A percentile compares a stretch with the other conserved stretches of the same genome.
Conservation (phyloP, 2,329 filamentous ascomycete species). For the Colletotrichum orchidophilum region DNA sequence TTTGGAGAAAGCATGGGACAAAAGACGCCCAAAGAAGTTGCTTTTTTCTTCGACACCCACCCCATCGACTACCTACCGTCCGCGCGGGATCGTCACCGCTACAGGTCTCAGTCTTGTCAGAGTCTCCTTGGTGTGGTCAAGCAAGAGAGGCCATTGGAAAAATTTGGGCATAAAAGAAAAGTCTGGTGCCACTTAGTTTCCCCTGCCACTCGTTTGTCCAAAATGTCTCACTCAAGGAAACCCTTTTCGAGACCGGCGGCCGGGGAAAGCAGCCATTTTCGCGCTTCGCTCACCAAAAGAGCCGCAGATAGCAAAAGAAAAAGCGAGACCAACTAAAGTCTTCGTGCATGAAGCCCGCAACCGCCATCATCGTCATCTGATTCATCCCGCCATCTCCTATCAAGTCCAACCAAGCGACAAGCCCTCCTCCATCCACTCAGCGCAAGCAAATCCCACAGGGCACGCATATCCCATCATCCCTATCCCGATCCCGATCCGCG, state of each 20-base stretch:
- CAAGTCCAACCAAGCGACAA: background rate
- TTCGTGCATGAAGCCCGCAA: background rate
- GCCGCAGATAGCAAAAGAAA: background rate
- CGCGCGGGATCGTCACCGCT: slow-evolving; percentile 25
- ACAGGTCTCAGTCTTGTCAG: background rate
- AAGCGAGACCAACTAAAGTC: no score
- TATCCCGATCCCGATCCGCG: no score
- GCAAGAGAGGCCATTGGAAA: background rate
- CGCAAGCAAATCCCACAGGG: no score
- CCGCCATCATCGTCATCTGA: background rate
- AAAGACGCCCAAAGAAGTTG: background rate
- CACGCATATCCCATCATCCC: background rate
- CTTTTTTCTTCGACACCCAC: background rate
- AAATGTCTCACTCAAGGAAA: background rate
- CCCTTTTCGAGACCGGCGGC: background rate
- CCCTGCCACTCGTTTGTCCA: background rate
- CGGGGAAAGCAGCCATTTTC: background rate
- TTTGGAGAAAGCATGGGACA: no score
- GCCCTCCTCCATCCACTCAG: background rate
- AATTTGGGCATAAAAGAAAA: no score
- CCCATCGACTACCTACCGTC: background rate
- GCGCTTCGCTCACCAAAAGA: no score
- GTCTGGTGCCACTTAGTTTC: background rate
- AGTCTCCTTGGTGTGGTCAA: background rate
- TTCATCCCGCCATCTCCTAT: background rate